A percentile compares a stretch with the other conserved stretches of the same genome.
These are phyloP conservation scores for Blechomonas ayalai DNA, from an alignment of 208 protist species.

Conservation along the genomic window DNA sequence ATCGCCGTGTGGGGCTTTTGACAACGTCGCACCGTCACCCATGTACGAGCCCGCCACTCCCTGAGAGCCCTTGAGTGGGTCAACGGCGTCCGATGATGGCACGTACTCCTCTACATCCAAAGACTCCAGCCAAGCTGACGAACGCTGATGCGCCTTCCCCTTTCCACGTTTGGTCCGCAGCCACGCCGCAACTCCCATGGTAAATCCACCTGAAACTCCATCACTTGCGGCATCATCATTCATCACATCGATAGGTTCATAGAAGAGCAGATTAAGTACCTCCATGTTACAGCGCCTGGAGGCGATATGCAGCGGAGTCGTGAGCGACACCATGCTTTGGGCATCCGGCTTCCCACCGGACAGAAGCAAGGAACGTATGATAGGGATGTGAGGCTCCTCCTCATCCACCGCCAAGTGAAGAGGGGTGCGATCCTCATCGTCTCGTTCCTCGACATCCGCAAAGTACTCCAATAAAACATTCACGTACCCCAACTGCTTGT, in stretches of 20 bases:
- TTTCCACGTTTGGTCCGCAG: too few relatives aligned
- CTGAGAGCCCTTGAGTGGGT: too few relatives aligned
- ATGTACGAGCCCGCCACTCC: too few relatives aligned
- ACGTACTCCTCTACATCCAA: too few relatives aligned
- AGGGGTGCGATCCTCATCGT: slow-evolving; percentile 54
- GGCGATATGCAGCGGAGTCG: slow-evolving; percentile 60
- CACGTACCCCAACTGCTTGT: slow-evolving; percentile 21
- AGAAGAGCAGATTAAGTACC: slow-evolving; percentile 27
- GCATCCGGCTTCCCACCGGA: slow-evolving; percentile 28
- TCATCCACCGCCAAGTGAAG: slow-evolving; percentile 37
- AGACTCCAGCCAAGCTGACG: too few relatives aligned
- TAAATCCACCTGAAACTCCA: too few relatives aligned
- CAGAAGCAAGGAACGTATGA: slow-evolving; percentile 40
- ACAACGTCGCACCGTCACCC: too few relatives aligned
- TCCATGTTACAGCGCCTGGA: slow-evolving; percentile 19
- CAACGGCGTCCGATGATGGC: too few relatives aligned
- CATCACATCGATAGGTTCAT: slow-evolving; percentile 6
- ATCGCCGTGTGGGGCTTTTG: too few relatives aligned
- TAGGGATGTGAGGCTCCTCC: slow-evolving; percentile 6
- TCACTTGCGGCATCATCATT: too few relatives aligned
- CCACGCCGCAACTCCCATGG: too few relatives aligned
- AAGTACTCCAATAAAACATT: slow-evolving; percentile 53
- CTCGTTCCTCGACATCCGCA: slow-evolving; percentile 55
- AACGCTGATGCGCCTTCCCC: too few relatives aligned
- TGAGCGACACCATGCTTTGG: slow-evolving; percentile 42